Evolutionary conservation across 73 alveolate species (phyloP).

Genomic region (Uronychia binucleata): DNA sequence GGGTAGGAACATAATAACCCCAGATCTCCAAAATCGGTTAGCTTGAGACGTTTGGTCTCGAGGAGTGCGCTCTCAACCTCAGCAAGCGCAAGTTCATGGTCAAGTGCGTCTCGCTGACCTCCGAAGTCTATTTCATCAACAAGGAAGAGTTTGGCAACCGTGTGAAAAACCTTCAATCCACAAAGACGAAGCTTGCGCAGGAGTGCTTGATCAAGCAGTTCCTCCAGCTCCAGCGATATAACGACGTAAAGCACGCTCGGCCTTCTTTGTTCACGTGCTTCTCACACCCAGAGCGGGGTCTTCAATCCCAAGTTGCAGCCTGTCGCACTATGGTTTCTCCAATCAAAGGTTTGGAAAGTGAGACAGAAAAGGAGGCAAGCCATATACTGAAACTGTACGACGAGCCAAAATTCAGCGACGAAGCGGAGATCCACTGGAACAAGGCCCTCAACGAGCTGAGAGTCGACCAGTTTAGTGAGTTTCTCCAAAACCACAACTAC

Average conservation of each 20-base stretch:
- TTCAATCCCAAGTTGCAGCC: too few relatives aligned
- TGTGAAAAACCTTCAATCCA: background rate
- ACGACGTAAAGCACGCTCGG: background rate
- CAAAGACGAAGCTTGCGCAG: background rate
- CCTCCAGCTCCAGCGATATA: background rate
- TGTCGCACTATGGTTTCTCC: too few relatives aligned
- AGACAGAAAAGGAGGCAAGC: too few relatives aligned
- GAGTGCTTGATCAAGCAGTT: background rate
- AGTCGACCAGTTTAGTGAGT: too few relatives aligned
- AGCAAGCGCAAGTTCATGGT: background rate
- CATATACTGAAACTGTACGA: too few relatives aligned
- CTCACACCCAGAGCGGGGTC: too few relatives aligned
- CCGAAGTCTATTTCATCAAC: background rate
- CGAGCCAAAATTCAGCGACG: too few relatives aligned
- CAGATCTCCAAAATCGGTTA: background rate
- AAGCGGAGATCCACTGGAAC: too few relatives aligned
- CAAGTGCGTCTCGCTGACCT: background rate
- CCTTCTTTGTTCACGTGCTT: background rate
- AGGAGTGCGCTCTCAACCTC: background rate
- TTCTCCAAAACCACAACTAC: too few relatives aligned
- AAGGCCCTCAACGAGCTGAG: too few relatives aligned
- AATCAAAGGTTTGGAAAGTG: too few relatives aligned
- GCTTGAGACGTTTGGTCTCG: background rate
- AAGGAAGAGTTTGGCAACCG: background rate
- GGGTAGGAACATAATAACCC: too few relatives aligned